phyloP scores from a whole-genome alignment of 495 filamentous ascomycete species.

The Penicillium fimorum region DNA sequence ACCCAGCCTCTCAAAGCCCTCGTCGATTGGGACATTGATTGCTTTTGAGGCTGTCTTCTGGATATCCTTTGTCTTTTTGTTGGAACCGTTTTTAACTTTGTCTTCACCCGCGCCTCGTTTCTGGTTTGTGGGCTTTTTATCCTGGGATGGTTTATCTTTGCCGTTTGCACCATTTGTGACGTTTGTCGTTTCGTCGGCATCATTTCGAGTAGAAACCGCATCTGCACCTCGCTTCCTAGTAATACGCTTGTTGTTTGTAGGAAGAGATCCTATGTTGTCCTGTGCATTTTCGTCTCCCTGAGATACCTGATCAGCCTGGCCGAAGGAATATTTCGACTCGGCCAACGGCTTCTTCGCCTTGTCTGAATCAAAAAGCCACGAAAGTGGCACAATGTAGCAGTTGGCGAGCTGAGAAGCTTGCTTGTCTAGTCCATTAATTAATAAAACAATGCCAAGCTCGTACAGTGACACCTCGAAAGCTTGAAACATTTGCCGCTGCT shows the following conservation, averaged over 20 bases:
- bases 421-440: constrained; percentile 38
- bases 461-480: neutral
- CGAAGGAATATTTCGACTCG: constrained; percentile 41
- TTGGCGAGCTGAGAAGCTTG: constrained; percentile 43
- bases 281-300: neutral
- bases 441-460: neutral
- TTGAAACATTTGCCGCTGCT: neutral
- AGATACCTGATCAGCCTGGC: neutral
- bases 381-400: constrained; percentile 57
- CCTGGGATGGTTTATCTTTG: constrained; percentile 3
- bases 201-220: neutral
- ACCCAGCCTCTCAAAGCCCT: constrained; percentile 24
- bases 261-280: neutral
- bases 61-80: constrained; percentile 45
- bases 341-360: constrained; percentile 40
- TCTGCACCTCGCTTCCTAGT: neutral
- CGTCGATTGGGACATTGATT: constrained; percentile 52
- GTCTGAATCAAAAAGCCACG: constrained; percentile 60
- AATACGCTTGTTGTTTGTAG: neutral
- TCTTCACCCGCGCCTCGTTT: constrained; percentile 26
- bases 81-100: neutral
- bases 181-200: neutral
- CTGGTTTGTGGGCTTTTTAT: constrained; percentile 13
- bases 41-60: constrained; percentile 41
- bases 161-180: constrained; percentile 11